Base-by-base conservation (phyloP, 2,329 filamentous ascomycete genomes). In the Phialemonium atrogriseum region DNA sequence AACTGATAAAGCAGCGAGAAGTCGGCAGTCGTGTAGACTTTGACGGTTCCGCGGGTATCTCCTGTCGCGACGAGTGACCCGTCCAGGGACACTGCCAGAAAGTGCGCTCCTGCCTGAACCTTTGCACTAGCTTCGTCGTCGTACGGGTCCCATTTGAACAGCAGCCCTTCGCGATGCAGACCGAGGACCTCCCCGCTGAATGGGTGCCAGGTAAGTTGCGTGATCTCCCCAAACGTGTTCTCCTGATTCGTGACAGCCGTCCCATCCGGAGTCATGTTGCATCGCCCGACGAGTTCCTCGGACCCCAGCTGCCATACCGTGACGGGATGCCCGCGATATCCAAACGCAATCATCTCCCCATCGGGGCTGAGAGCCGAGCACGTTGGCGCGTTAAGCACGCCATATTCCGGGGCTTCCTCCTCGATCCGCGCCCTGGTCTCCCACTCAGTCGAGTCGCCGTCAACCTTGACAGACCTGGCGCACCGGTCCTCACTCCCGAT, bases 61-160 rank as follows among this genome's bases (percentile, higher is more conserved):
- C 51, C 50, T 1, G 50, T 54, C 7, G 42, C 48, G 7, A 53
- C 36, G 2, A 55, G 35, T 7, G 42, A 40, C 2, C 54, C 50
- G 20, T 56, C 47, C 12, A 15, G 27, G 36, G 40, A 54, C 7
- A 52, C 32, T 1, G 43, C 29, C 5, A 56, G 24, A 23, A 32
- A 38, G 7, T 39, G 22, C 20, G 46, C 50, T 7, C 40, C 41
- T 2, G 39, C 40, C 7, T 33, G 14, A 10, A 47, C 22, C 25
- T 48, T 49, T n/a, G 49, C 40, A 10, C 6, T 29, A 10, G 37
- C 30, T 12, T 52, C 42, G 24, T 44, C 45, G 5, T 49, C 45
- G 15, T 52, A 45, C 6, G 51, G 50, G 27, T 48, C 34, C 55
- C 53, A 59, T 38, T 52, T 57, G 37, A 60, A 59, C 4, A 62